Evolutionary conservation across 306 rosid genomes (phyloP).

Genomic region (Calophaca sinica): DNA sequence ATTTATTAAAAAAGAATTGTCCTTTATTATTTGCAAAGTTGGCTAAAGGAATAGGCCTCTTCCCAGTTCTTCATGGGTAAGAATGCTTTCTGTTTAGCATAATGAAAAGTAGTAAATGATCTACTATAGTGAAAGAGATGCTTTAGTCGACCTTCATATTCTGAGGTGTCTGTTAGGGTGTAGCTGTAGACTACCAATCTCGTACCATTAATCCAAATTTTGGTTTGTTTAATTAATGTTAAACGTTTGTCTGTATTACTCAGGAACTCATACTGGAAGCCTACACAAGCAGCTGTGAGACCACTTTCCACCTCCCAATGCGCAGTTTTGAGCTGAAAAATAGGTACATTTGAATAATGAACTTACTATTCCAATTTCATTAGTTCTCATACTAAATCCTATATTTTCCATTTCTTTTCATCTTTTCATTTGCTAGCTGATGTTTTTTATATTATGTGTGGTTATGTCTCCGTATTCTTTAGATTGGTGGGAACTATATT

Average conservation of each 20-base stretch:
- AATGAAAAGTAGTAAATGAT: constrained; percentile 22
- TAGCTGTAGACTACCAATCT: background rate
- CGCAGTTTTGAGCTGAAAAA: constrained; percentile 89
- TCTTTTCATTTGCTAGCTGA: constrained; percentile 4
- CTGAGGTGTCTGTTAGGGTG: background rate
- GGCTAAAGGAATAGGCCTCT: background rate
- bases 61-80: background rate
- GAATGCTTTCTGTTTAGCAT: constrained; percentile 8
- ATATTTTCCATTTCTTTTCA: constrained; percentile 20
- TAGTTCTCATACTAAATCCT: constrained; percentile 20
- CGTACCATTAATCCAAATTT: background rate
- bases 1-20: background rate
- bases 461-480: background rate
- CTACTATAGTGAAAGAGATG: background rate
- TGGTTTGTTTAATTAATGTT: constrained; percentile 27
- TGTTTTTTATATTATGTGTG: constrained; percentile 12
- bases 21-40: background rate
- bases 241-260: constrained; percentile 30
- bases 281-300: constrained; percentile 69
- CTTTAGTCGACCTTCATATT: background rate
- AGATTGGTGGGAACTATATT: constrained; percentile 1
- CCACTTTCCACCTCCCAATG: constrained; percentile 88
- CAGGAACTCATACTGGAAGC: constrained; percentile 69
- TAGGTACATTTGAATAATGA: constrained; percentile 56
- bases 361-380: constrained; percentile 28